Evolutionary conservation across 352 stramenopile species (phyloP).

Genomic region (Phytophthora pisi): DNA sequence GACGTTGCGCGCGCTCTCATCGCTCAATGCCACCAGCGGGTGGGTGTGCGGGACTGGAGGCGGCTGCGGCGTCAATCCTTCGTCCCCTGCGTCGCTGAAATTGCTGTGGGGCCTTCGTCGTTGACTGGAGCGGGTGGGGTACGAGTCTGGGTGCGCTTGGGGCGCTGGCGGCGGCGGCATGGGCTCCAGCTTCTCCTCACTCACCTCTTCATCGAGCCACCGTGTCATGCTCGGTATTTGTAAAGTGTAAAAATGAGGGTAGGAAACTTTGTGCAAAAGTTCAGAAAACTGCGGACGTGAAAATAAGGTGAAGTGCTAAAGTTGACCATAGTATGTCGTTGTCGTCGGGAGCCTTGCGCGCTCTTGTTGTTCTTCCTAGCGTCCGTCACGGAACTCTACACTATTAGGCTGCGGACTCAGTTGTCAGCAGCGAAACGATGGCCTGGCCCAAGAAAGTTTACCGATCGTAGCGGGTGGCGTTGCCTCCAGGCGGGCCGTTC

Average conservation of each 20-base stretch:
- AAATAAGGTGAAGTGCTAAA: not conserved
- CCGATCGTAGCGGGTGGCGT: constrained; percentile 60
- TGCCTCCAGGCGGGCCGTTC: constrained; percentile 20
- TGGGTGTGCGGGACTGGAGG: constrained; percentile 61
- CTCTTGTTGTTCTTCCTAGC: constrained; percentile 29
- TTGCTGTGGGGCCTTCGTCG: not conserved
- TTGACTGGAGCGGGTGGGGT: constrained; percentile 8
- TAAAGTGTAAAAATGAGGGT: not conserved
- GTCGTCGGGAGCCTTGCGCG: constrained; percentile 14
- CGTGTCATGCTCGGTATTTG: not conserved
- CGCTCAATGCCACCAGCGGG: constrained; percentile 43
- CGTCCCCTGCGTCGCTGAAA: constrained; percentile 25
- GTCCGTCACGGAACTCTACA: constrained; percentile 35
- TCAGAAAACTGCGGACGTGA: no score
- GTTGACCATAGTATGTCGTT: constrained; percentile 11
- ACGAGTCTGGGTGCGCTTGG: constrained; percentile 33
- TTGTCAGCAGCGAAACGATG: constrained; percentile 8
- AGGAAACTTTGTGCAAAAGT: no score
- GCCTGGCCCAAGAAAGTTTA: constrained; percentile 28
- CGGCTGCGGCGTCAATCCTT: constrained; percentile 36
- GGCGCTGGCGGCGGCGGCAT: constrained; percentile 58
- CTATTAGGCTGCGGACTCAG: constrained; percentile 20
- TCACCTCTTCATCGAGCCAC: constrained; percentile 25
- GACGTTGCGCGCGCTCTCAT: constrained; percentile 32
- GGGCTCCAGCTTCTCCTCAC: constrained; percentile 52